phyloP scores from a whole-genome alignment of 2,329 filamentous ascomycete species.

The Zopfia rhizophila region DNA sequence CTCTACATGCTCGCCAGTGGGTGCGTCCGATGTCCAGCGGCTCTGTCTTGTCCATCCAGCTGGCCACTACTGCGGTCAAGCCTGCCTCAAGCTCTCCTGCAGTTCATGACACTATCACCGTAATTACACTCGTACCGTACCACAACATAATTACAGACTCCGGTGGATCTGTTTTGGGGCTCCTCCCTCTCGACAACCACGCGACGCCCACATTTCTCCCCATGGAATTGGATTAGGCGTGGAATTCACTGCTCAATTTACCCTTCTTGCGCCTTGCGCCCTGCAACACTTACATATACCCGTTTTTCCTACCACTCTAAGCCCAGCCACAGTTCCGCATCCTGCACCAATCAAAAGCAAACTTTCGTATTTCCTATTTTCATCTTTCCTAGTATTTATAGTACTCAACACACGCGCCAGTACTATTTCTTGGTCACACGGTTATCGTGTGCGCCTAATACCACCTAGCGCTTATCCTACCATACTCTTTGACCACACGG shows the following conservation, averaged over 20 bases:
- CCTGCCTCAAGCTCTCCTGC: conserved; percentile 30
- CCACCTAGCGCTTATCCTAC: conserved; percentile 1
- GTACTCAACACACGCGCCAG: too few relatives aligned
- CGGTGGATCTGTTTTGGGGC: conserved; percentile 36
- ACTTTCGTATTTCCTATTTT: conserved; percentile 43
- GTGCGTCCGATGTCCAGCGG: conserved; percentile 44
- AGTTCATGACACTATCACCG: conserved; percentile 34
- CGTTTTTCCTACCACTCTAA: conserved; percentile 41
- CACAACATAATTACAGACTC: conserved; percentile 37
- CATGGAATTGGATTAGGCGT: conserved; percentile 43
- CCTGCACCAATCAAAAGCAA: conserved; percentile 37
- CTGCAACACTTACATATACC: conserved; percentile 51
- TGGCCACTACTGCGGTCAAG: conserved; percentile 42
- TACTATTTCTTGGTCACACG: too few relatives aligned
- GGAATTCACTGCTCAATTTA: conserved; percentile 34
- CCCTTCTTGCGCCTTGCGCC: conserved; percentile 50
- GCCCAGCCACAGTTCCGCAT: conserved; percentile 33
- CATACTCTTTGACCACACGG: conserved; percentile 1
- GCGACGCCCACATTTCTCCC: conserved; percentile 27
- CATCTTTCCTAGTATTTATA: too few relatives aligned
- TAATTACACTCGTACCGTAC: conserved; percentile 27
- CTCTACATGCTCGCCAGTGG: conserved; percentile 25
- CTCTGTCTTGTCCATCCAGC: conserved; percentile 31
- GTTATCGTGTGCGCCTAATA: conserved; percentile 36
- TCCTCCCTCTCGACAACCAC: conserved; percentile 37